Base-by-base conservation (phyloP, 495 filamentous ascomycete genomes). In the Penicillium longicatenatum region DNA sequence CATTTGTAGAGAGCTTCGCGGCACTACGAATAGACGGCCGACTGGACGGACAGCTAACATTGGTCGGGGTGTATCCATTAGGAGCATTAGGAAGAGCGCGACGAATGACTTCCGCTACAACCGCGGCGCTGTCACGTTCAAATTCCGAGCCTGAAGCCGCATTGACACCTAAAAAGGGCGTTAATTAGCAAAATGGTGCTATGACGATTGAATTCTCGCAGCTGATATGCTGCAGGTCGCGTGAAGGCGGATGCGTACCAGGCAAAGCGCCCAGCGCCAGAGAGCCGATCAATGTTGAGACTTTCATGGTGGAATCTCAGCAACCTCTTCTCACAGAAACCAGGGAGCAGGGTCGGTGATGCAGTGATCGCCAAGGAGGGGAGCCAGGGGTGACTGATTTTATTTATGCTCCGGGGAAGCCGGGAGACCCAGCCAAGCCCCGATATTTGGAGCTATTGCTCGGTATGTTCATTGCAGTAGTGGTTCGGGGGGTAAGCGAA, bases 1-100 rank as follows among this genome's bases (percentile, higher is more conserved):
- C 92, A 42, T 88, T 75, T 21, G 76, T 54, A 0, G 90, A 93
- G 1, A 95, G 72, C 6, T 63, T 60, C 10, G 63, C 60, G 21
- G 89, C 90, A 21, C 66, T 70, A 31, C 85, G 78, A 22, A 89
- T 67, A 2, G 64, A 71, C 14, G 86, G 86, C 31, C 77, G 71
- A 21, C 44, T 70, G 10, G 71, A 58, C 1, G 80, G 77, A 49
- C 79, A 82, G 52, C 57, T 68, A 11, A 73, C 75, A 6, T 50
- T 64, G 31, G 65, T 60, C 7, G 79, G 79, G 3, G 69, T 65
- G 50, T 82, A 82, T 47, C 74, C 77, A 67, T 80, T 60, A 2
- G 79, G 79, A 12, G 79, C 77, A 59, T 80, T 72, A 24, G 79
- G 77, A 2, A 80, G 59, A 2, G 79, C 77, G 24, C 71, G 71